Percentiles rank a stretch among this genome's conserved stretches.
These are phyloP conservation scores for Aureobasidium melanogenum DNA, from an alignment of 2,329 filamentous ascomycete species.

Conservation along the genomic window DNA sequence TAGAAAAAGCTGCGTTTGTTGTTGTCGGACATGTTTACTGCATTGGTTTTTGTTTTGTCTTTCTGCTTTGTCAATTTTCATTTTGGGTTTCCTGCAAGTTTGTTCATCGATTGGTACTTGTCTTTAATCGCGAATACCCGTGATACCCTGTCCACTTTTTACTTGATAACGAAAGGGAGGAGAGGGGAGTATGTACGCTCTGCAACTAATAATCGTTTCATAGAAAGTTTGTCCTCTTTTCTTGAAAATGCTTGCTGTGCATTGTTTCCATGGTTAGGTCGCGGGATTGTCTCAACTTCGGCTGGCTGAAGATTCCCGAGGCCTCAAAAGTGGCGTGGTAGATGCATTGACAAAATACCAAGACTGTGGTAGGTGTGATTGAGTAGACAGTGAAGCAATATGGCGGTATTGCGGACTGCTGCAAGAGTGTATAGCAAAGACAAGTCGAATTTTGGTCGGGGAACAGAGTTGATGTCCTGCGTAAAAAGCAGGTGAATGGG, in stretches of 20 bases:
- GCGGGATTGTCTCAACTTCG: not conserved
- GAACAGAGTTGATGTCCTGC: not conserved
- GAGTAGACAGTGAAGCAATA: not conserved
- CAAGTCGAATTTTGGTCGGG: not conserved
- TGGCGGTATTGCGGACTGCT: not conserved
- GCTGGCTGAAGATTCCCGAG: not conserved
- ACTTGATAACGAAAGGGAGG: constrained; percentile 4
- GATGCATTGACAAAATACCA: not conserved
- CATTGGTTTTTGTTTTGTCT: constrained; percentile 9
- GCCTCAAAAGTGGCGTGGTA: not conserved
- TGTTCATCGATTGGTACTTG: constrained; percentile 4
- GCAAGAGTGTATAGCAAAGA: not conserved
- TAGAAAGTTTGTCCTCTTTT: not conserved
- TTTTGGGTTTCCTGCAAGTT: constrained; percentile 12
- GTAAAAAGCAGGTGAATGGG: not conserved
- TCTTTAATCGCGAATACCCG: constrained; percentile 15
- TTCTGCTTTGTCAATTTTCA: constrained; percentile 12
- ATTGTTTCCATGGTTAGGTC: not conserved
- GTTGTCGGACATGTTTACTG: constrained; percentile 3
- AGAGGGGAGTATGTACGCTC: constrained; percentile 3
- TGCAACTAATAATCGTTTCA: constrained; percentile 7
- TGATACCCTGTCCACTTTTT: constrained; percentile 13
- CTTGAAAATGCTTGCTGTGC: not conserved
- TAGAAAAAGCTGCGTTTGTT: constrained; percentile 7
- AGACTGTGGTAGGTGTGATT: not conserved